Percentiles rank a stretch among this genome's conserved stretches.
Evolutionary conservation across 1,139 yeast genomes (phyloP).

Genomic region (Diutina ranongensis): DNA sequence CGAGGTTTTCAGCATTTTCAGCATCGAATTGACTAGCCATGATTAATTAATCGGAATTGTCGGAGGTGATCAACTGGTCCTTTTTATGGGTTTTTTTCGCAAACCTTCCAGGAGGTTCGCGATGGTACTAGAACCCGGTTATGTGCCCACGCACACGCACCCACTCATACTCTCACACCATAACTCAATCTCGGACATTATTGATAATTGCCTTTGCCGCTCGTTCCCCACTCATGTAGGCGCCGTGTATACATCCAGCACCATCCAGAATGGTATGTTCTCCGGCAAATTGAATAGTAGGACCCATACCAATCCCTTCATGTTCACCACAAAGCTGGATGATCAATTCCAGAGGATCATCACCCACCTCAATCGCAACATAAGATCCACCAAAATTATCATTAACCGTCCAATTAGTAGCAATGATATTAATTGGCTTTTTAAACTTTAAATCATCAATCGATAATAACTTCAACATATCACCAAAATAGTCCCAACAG

Average conservation of each 20-base stretch:
- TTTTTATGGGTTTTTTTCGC: not conserved
- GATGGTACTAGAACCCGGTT: not conserved
- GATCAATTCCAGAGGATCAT: conserved; percentile 52
- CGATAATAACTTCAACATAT: conserved; percentile 21
- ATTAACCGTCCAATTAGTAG: conserved; percentile 61
- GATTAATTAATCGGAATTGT: not conserved
- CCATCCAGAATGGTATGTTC: conserved; percentile 73
- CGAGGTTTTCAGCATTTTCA: conserved; percentile 47
- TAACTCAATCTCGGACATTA: not conserved
- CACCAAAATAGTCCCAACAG: conserved; percentile 30
- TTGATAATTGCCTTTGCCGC: not conserved
- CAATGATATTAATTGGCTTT: conserved; percentile 39
- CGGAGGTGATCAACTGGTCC: no score
- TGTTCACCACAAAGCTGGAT: conserved; percentile 37
- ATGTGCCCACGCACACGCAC: not conserved
- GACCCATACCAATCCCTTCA: conserved; percentile 25
- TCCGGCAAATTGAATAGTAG: conserved; percentile 64
- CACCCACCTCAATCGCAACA: conserved; percentile 54
- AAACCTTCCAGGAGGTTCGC: not conserved
- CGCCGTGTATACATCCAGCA: conserved; percentile 79
- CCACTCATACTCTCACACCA: no score
- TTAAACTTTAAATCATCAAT: conserved; percentile 4
- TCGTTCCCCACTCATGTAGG: conserved; percentile 61
- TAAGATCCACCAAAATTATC: conserved; percentile 67
- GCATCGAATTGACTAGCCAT: conserved; percentile 24